phyloP scores from a whole-genome alignment of 208 protist species.

The Porcisia deanei region DNA sequence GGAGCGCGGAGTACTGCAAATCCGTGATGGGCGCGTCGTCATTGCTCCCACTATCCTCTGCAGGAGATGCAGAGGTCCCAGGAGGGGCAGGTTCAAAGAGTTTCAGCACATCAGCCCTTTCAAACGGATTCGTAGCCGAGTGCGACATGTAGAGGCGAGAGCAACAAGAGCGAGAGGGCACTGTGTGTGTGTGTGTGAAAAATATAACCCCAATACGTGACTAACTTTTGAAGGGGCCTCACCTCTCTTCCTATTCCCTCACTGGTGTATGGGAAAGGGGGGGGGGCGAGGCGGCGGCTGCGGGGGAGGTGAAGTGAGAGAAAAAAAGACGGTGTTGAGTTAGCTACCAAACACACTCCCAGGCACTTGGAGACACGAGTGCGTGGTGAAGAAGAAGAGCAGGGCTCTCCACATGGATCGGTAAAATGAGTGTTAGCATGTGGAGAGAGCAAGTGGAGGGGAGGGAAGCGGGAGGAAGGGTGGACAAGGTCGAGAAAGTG shows the following conservation, averaged over 20 bases:
- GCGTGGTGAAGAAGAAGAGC: not conserved
- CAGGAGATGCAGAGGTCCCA: not conserved
- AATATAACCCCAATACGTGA: not conserved
- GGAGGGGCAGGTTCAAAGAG: constrained; percentile 20
- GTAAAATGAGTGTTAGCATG: not conserved
- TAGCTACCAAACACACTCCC: not conserved
- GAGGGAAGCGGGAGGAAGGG: not conserved
- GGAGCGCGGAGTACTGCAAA: constrained; percentile 27
- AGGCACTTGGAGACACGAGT: not conserved
- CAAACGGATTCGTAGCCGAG: constrained; percentile 2
- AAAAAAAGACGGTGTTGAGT: no score
- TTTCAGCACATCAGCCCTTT: constrained; percentile 39
- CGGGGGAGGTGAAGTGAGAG: no score
- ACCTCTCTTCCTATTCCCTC: no score
- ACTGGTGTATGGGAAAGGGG: no score
- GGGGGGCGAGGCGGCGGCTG: no score
- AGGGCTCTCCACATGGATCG: not conserved
- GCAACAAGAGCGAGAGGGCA: not conserved
- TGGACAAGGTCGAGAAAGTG: not conserved
- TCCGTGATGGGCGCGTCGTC: constrained; percentile 15
- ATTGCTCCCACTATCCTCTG: constrained; percentile 5
- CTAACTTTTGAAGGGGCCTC: not conserved
- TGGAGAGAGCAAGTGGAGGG: not conserved
- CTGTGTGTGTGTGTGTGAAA: not conserved
- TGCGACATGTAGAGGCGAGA: constrained; percentile 6